Base-by-base conservation (phyloP, 2,329 filamentous ascomycete genomes). In the Cryphonectria carpinicola region DNA sequence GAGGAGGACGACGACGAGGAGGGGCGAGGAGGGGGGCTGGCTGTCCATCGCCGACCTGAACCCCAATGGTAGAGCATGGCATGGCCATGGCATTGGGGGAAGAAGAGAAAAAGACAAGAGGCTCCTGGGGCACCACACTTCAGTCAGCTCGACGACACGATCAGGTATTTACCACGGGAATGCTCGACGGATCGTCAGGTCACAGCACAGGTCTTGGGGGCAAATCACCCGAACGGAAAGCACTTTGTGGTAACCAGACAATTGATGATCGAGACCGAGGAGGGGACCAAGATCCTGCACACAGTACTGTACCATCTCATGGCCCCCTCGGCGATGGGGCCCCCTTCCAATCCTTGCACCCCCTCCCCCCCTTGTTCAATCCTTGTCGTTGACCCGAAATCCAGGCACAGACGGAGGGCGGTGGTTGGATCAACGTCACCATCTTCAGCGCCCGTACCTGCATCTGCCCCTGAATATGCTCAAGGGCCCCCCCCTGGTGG, bases 401-500 rank as follows among this genome's bases (percentile, higher is more conserved):
- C 61, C 58, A 28, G 39, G n/a, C n/a, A 28, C 22, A 22, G 49
- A 43, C 61, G 41, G 37, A 58, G 58, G 46, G 49, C 39, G 54
- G 22, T 71, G 70, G 66, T 71, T 71, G 70, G 68, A n/a, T 46
- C 68, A 25, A 66, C 67, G 68, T 35, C 68, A 60, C 58, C 62
- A 41, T 56, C 39, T 32, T 56, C 65, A 43, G 71, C 69, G 66
- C 52, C 66, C 62, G 71, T 72, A 71, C 71, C 71, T 72, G 71
- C 71, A 72, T 72, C 65, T 72, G 66, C 71, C 71, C 71, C 71
- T 72, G 71, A 72, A 43, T 35, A 19, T 61, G 22, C 39, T 39
- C 69, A 62, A 60, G 71, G 71, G 60, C 32, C 58, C 58, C 32
- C 32, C 28, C 64, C n/a, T 49, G 41, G 41, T 43, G 46, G 35